Conservation (phyloP, 257 asterid species). For the Knoxia roxburghii region DNA sequence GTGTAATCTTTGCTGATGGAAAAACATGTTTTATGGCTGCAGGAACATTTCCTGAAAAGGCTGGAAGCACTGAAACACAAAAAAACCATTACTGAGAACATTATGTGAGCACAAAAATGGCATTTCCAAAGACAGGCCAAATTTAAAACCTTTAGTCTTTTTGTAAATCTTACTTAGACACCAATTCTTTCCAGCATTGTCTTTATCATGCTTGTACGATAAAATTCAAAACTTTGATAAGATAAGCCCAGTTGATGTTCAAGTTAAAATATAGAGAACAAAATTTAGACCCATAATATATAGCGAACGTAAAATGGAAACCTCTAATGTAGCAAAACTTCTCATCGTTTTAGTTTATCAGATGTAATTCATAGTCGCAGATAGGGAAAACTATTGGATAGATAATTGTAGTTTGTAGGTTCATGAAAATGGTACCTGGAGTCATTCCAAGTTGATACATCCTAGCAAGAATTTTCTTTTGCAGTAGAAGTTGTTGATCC, state of each 20-base stretch:
- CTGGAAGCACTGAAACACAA: slow-evolving; percentile 69
- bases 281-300: background rate
- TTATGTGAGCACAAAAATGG: background rate
- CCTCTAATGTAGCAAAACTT: background rate
- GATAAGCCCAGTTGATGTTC: background rate
- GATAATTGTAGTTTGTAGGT: background rate
- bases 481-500: slow-evolving; percentile 70
- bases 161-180: background rate
- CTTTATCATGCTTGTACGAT: background rate
- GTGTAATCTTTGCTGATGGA: slow-evolving; percentile 73
- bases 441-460: slow-evolving; percentile 78
- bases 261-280: background rate
- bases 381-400: background rate
- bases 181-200: background rate
- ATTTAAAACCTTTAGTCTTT: background rate
- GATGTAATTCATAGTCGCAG: background rate
- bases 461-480: slow-evolving; percentile 71
- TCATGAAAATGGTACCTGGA: slow-evolving; percentile 47
- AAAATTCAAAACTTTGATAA: background rate
- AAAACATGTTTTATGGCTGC: slow-evolving; percentile 63
- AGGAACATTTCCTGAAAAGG: slow-evolving; percentile 87
- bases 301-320: background rate
- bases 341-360: background rate
- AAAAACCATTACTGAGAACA: slow-evolving; percentile 6
- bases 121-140: background rate